A percentile compares a stretch with the other conserved stretches of the same genome.
Conservation (phyloP, 805 yeast species). For the Barnettozyma pratensis region DNA sequence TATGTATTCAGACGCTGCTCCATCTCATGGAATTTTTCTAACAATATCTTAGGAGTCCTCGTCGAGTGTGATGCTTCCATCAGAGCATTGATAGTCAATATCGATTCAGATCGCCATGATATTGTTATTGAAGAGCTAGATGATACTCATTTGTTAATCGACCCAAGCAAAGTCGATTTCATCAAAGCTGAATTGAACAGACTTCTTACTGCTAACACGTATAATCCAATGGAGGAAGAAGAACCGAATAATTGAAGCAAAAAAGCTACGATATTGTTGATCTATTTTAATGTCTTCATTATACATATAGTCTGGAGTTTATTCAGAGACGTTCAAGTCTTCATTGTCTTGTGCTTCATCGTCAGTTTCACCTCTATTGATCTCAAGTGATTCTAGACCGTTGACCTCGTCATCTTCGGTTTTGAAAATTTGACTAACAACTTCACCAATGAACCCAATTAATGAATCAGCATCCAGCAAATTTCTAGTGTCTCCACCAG, state of each 20-base stretch:
- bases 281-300: too few species aligned
- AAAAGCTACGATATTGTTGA: neutral
- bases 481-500: conserved; percentile 12
- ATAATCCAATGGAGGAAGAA: conserved; percentile 77
- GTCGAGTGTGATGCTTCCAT: conserved; percentile 87
- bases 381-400: neutral
- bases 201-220: conserved; percentile 75
- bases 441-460: conserved; percentile 39
- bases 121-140: conserved; percentile 77
- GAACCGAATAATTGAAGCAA: conserved; percentile 25
- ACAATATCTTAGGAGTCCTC: conserved; percentile 29
- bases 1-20: conserved; percentile 5
- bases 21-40: too few species aligned
- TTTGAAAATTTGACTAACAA: conserved; percentile 28
- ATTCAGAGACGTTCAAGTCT: conserved; percentile 7
- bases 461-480: conserved; percentile 42
- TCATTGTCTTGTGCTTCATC: conserved; percentile 12
- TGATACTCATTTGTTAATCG: conserved; percentile 83
- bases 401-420: conserved; percentile 13
- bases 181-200: conserved; percentile 75
- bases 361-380: neutral
- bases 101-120: conserved; percentile 73
- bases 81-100: conserved; percentile 74
- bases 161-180: conserved; percentile 66
- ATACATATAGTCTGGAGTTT: neutral